These are phyloP conservation scores for Parmales sp. DNA, from an alignment of 108 stramenopile genomes.

Conservation along the genomic window DNA sequence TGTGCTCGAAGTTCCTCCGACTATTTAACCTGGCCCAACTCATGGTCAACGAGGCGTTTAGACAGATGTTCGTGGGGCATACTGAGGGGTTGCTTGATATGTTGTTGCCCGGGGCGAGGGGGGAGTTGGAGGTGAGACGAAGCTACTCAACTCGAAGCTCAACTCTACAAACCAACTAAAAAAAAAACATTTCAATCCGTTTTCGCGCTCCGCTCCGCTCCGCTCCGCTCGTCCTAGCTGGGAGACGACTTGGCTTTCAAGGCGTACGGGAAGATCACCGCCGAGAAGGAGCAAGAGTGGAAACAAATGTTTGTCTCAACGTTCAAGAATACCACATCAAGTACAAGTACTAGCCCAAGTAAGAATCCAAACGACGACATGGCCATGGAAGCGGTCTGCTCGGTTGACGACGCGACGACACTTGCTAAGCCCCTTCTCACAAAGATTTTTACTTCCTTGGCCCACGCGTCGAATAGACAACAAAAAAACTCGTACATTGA, in stretches of 20 bases:
- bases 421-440: background rate
- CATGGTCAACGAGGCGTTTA: background rate
- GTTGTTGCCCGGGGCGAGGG: background rate
- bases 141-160: background rate
- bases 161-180: background rate
- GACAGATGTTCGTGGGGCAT: background rate
- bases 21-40: background rate
- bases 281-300: no score
- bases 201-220: no score
- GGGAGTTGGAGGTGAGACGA: no score
- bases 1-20: background rate
- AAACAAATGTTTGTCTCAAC: no score
- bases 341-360: no score
- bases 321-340: no score
- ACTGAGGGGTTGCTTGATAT: background rate
- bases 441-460: background rate
- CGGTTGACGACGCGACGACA: background rate
- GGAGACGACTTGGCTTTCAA: no score
- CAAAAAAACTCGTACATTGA: no score
- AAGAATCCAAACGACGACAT: no score
- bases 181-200: background rate
- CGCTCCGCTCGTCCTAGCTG: no score
- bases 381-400: no score
- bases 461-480: background rate
- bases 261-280: no score